phyloP scores from a whole-genome alignment of 257 asterid genomes.

The Orobanche coerulescens region DNA sequence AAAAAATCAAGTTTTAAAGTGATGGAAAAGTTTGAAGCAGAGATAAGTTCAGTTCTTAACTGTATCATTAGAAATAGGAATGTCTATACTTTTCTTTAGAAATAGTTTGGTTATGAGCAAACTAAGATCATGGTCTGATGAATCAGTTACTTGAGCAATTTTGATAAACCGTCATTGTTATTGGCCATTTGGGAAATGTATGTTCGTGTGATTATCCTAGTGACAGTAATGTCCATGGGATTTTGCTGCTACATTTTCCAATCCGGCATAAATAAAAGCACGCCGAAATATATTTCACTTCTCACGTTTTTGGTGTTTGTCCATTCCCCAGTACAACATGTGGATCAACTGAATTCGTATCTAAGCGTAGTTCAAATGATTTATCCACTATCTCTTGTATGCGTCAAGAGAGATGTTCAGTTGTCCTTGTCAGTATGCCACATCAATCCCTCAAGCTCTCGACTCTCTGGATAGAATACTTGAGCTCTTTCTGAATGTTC shows the following conservation, averaged over 20 bases:
- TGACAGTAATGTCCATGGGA: background rate
- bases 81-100: background rate
- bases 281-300: background rate
- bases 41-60: slow-evolving; percentile 14
- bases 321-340: slow-evolving; percentile 1
- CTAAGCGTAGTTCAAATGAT: background rate
- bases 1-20: background rate
- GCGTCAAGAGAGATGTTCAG: background rate
- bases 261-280: slow-evolving; percentile 2
- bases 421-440: background rate
- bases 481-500: slow-evolving; percentile 88
- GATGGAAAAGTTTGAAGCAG: background rate
- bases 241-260: slow-evolving; percentile 8
- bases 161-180: background rate
- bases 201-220: background rate
- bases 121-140: background rate
- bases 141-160: background rate
- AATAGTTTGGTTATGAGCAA: background rate
- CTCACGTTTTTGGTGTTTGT: too few species aligned
- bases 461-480: slow-evolving; percentile 66
- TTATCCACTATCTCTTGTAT: background rate
- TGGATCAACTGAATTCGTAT: background rate
- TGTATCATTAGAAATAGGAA: background rate
- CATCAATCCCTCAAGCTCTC: slow-evolving; percentile 41
- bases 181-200: background rate